Conservation (phyloP, 2,329 filamentous ascomycete species). For the Phaeosphaeriaceae sp. region DNA sequence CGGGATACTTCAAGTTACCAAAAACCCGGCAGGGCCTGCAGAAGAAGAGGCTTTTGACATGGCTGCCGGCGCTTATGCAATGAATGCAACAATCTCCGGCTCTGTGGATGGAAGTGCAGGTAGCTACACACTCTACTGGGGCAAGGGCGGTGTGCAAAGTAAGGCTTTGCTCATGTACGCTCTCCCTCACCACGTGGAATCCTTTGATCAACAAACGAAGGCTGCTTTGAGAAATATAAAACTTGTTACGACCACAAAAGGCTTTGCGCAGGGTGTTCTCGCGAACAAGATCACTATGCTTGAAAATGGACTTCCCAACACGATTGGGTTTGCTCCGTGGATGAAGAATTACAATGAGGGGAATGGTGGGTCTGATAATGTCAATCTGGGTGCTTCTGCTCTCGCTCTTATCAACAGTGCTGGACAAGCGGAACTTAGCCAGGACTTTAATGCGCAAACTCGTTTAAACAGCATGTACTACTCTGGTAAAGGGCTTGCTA, state of each 20-base stretch:
- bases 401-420: conserved; percentile 65
- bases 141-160: conserved; percentile 67
- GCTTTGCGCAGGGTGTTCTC: conserved; percentile 72
- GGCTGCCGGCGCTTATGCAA: conserved; percentile 77
- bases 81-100: conserved; percentile 61
- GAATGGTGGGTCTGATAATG: conserved; percentile 43
- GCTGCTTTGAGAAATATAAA: conserved; percentile 60
- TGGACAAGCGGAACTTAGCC: conserved; percentile 73
- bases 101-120: conserved; percentile 57
- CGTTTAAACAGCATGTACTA: conserved; percentile 94
- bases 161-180: conserved; percentile 81
- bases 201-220: conserved; percentile 68
- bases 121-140: conserved; percentile 75
- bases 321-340: conserved; percentile 84
- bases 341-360: conserved; percentile 54
- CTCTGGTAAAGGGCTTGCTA: conserved; percentile 65
- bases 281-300: conserved; percentile 67
- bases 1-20: conserved; percentile 83
- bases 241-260: conserved; percentile 86
- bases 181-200: conserved; percentile 82
- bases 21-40: conserved; percentile 65
- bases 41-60: conserved; percentile 76
- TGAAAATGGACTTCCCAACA: conserved; percentile 70
- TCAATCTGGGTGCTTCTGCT: conserved; percentile 54
- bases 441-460: conserved; percentile 76